Evolutionary conservation across 2,329 filamentous ascomycete genomes (phyloP).

Genomic region (Claviceps purpurea): DNA sequence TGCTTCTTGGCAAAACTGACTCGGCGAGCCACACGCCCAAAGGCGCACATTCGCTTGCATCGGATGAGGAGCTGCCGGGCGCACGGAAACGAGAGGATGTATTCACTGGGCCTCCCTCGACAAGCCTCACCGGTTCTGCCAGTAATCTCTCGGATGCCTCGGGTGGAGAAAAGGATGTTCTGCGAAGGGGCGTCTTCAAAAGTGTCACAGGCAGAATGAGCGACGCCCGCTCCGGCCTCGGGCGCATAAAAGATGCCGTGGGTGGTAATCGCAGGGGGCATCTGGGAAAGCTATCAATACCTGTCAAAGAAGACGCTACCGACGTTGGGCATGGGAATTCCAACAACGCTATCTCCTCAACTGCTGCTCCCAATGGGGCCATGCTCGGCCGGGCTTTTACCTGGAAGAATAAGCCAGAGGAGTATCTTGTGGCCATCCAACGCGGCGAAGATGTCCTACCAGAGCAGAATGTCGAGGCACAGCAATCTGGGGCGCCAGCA

Average conservation of each 20-base stretch:
- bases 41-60: constrained; percentile 35
- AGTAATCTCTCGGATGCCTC: constrained; percentile 33
- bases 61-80: constrained; percentile 37
- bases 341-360: constrained; percentile 5
- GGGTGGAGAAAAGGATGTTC: constrained; percentile 37
- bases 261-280: constrained; percentile 46
- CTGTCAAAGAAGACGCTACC: constrained; percentile 36
- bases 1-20: constrained; percentile 44
- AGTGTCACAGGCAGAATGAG: constrained; percentile 66
- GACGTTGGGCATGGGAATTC: constrained; percentile 16
- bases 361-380: constrained; percentile 10
- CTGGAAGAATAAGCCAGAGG: constrained; percentile 51
- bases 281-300: constrained; percentile 33
- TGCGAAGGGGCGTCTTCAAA: constrained; percentile 59
- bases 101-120: constrained; percentile 27
- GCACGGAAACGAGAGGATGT: constrained; percentile 30
- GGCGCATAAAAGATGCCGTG: constrained; percentile 75
- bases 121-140: constrained; percentile 30
- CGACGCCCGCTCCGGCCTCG: constrained; percentile 70
- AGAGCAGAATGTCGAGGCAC: constrained; percentile 12
- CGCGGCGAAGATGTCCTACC: constrained; percentile 20
- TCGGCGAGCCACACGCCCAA: constrained; percentile 25
- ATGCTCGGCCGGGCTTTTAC: constrained; percentile 39
- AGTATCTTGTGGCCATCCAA: constrained; percentile 34
- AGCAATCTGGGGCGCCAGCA: constrained; percentile 16